Conservation (phyloP, 1,139 yeast species). For the Kodamaea sp. region DNA sequence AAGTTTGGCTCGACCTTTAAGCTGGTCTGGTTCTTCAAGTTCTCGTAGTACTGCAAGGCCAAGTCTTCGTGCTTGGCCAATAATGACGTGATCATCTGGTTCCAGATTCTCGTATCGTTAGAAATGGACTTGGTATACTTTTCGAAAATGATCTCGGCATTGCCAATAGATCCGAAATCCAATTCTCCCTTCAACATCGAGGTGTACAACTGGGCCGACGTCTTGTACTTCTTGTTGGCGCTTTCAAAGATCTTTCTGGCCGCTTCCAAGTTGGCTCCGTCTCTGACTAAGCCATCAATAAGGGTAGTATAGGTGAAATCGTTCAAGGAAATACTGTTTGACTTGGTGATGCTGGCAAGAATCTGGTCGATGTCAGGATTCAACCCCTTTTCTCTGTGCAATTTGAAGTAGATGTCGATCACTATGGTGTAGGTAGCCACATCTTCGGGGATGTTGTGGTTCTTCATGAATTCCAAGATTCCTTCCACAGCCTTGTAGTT, state of each 20-base stretch:
- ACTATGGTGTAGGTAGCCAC: constrained; percentile 67
- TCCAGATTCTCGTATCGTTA: constrained; percentile 53
- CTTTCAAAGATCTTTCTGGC: constrained; percentile 52
- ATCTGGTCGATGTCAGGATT: constrained; percentile 43
- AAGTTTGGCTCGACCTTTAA: constrained; percentile 46
- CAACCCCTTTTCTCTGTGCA: constrained; percentile 44
- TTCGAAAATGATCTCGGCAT: constrained; percentile 52
- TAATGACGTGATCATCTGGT: constrained; percentile 57
- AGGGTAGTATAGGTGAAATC: constrained; percentile 54
- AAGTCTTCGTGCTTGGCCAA: constrained; percentile 36
- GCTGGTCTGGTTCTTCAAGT: constrained; percentile 25
- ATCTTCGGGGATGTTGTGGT: constrained; percentile 53
- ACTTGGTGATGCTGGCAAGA: constrained; percentile 42
- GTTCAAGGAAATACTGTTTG: constrained; percentile 46
- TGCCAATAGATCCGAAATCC: constrained; percentile 45
- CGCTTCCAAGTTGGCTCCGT: constrained; percentile 47
- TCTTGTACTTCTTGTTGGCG: constrained; percentile 35
- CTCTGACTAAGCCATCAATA: constrained; percentile 56
- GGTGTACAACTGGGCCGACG: constrained; percentile 48
- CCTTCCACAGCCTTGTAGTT: constrained; percentile 43
- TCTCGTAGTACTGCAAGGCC: constrained; percentile 43
- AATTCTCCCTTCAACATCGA: constrained; percentile 63
- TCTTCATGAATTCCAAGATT: constrained; percentile 38
- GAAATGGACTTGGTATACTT: constrained; percentile 34
- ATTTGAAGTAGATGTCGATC: constrained; percentile 56